Evolutionary conservation across 257 asterid genomes (phyloP).

Genomic region (Scutellaria galericulata): DNA sequence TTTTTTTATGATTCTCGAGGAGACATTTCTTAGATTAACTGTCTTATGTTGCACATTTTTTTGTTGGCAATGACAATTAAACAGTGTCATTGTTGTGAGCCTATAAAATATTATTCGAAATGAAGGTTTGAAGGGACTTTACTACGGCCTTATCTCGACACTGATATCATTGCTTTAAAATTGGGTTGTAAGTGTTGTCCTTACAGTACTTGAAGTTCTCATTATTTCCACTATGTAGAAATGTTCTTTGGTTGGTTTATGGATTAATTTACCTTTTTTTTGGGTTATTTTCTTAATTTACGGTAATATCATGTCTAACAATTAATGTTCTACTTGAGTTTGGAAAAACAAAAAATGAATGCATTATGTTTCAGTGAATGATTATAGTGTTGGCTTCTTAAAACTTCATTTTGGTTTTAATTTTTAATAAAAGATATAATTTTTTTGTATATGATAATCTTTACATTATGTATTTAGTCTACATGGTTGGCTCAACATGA

Average conservation of each 20-base stretch:
- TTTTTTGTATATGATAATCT: no score
- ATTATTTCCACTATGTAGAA: no score
- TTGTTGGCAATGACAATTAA: slow-evolving; percentile 48
- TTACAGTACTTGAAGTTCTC: slow-evolving; percentile 14
- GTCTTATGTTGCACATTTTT: slow-evolving; percentile 31
- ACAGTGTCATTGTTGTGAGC: slow-evolving; percentile 81
- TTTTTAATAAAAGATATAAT: no score
- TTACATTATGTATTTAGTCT: no score
- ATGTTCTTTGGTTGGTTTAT: no score
- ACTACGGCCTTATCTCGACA: slow-evolving; percentile 97
- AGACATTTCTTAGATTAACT: neutral
- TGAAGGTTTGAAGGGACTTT: slow-evolving; percentile 89
- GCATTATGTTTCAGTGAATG: slow-evolving; percentile 1
- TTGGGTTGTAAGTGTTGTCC: slow-evolving; percentile 86
- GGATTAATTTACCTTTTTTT: neutral
- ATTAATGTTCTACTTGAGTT: neutral
- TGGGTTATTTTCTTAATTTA: neutral
- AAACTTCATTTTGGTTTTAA: no score
- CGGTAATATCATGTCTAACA: slow-evolving; percentile 5
- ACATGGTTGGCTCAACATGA: no score
- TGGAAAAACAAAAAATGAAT: neutral
- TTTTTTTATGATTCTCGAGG: no score
- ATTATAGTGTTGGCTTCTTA: no score
- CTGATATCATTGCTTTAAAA: slow-evolving; percentile 91
- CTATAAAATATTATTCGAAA: slow-evolving; percentile 64